A percentile compares a stretch with the other conserved stretches of the same genome.
Evolutionary conservation across 768 basidiomycete species (phyloP).

Genomic region (Pisolithus tinctorius): DNA sequence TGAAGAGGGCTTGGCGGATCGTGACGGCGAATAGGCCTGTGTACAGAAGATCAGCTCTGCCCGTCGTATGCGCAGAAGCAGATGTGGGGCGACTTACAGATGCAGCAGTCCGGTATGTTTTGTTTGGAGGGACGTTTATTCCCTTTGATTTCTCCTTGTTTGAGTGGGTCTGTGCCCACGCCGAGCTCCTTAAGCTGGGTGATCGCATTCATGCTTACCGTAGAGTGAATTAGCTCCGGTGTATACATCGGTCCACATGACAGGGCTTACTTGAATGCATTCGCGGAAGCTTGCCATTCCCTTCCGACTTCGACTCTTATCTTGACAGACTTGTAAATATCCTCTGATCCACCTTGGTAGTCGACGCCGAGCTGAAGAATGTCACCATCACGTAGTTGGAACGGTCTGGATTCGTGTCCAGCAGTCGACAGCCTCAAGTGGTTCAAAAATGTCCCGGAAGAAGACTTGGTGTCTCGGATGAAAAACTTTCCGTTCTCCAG

Average conservation of each 20-base stretch:
- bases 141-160: constrained; percentile 14
- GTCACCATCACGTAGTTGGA: constrained; percentile 85
- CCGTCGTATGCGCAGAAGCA: too few relatives aligned
- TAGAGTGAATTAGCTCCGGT: neutral
- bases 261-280: constrained; percentile 71
- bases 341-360: constrained; percentile 95
- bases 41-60: too few relatives aligned
- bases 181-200: constrained; percentile 76
- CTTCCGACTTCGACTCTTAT: constrained; percentile 85
- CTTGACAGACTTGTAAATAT: constrained; percentile 96
- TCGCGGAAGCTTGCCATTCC: constrained; percentile 85
- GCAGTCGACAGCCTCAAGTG: constrained; percentile 85
- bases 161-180: constrained; percentile 25
- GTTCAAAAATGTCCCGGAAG: constrained; percentile 92
- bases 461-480: constrained; percentile 85
- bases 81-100: constrained; percentile 51
- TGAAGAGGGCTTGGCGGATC: constrained; percentile 93
- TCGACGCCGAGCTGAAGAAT: constrained; percentile 93
- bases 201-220: constrained; percentile 59
- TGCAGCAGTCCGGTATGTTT: constrained; percentile 81
- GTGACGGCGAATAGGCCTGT: constrained; percentile 76
- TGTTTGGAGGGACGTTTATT: constrained; percentile 29
- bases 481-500: constrained; percentile 66
- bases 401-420: constrained; percentile 71
- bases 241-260: neutral